Evolutionary conservation across 768 basidiomycete species (phyloP).

Genomic region (Pseudohyphozyma bogoriensis): DNA sequence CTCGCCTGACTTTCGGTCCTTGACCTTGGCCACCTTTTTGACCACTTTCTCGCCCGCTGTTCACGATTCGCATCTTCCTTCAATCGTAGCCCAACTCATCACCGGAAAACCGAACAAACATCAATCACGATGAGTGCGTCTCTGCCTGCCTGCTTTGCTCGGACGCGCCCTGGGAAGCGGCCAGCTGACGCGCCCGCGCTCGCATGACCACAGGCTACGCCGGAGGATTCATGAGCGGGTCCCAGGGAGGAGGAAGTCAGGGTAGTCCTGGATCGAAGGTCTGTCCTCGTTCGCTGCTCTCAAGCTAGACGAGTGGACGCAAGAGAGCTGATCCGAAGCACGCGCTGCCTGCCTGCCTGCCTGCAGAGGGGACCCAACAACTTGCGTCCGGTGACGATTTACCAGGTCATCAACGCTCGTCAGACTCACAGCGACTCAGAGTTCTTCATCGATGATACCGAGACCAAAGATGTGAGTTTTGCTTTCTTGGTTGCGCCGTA

Average conservation of each 20-base stretch:
- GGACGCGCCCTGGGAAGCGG: no score
- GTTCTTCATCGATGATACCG: constrained; percentile 68
- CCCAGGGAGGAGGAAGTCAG: constrained; percentile 9
- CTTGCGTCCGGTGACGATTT: constrained; percentile 63
- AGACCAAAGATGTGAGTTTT: constrained; percentile 64
- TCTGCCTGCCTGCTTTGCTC: no score
- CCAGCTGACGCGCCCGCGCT: no score
- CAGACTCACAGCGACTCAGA: constrained; percentile 82
- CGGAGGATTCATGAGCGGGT: constrained; percentile 18
- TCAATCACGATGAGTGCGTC: no score
- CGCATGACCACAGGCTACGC: constrained; percentile 20
- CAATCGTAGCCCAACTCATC: no score
- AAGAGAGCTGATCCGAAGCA: background rate
- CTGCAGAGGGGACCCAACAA: constrained; percentile 27
- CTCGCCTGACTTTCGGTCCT: no score
- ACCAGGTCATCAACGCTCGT: constrained; percentile 62
- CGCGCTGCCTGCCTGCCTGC: background rate
- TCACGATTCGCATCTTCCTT: no score
- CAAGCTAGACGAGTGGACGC: background rate
- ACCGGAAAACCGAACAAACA: no score
- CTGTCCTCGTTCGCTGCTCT: background rate
- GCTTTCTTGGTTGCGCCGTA: constrained; percentile 2
- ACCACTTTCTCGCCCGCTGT: no score
- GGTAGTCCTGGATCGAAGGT: background rate
- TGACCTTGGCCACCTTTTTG: no score